Evolutionary conservation across 495 filamentous ascomycete species (phyloP), one percentile per base, ranked within the genome.

Genomic region (Annulohypoxylon maeteangense): DNA sequence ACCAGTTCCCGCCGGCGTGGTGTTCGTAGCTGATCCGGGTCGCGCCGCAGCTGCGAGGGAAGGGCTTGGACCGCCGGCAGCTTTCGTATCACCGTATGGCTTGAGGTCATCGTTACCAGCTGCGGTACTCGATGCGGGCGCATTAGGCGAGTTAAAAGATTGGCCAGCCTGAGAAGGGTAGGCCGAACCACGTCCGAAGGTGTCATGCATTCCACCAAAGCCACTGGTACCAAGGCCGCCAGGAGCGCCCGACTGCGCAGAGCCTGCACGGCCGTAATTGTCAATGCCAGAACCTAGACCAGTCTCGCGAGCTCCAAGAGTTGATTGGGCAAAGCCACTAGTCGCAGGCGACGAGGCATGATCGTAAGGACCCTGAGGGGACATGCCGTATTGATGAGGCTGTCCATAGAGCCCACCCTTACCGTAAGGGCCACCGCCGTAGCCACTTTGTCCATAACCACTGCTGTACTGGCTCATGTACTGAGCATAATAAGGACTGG

Each of bases 21-120:
- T 90, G 79, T 93, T 95, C 12, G 91, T 90, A 12, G 94, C 93
- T 32, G 94, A 97, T 18, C 92, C 93, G 14, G 94, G 93, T 62
- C 94, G 91, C 32, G 87, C 89, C 36, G 92, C 90, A 74, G 92
- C 91, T 29, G 88, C 89, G 27, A 97, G 87, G 6, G 93, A 93
- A 29, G 94, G 94, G 79, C 93, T 96, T 2, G 94, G 93, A 5
- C 92, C 93, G 44, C 86, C 85, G 34, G 89, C 81, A 74, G 79
- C 72, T 81, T 96, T 95, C 60, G 89, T 82, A 23, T 85, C 78
- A 29, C 92, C 90, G 38, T 90, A 90, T 16, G 88, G 87, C 84
- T 97, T 97, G 75, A 94, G 80, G 1, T 91, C 81, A 72, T 97
- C 93, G 56, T 90, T 89, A 1, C 72, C 79, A 3, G 81, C 75